A percentile compares a stretch with the other conserved stretches of the same genome.
Evolutionary conservation across 805 yeast genomes (phyloP).

Genomic region (Candida dajiaensis): DNA sequence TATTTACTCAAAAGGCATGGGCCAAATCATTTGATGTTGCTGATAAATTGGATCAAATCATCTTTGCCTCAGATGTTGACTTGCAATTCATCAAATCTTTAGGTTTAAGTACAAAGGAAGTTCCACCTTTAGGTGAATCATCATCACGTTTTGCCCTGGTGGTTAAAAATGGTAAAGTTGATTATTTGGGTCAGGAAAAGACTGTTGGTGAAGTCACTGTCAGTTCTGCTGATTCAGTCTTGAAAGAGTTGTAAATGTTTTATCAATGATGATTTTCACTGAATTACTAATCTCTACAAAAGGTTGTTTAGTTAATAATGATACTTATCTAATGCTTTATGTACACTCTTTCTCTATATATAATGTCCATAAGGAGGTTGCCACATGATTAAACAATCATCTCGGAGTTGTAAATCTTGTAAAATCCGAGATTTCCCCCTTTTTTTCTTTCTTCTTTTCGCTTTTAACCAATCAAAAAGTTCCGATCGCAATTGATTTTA

Average conservation of each 20-base stretch:
- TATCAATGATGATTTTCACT: too few relatives aligned
- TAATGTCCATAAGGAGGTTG: too few relatives aligned
- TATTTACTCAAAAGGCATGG: constrained; percentile 68
- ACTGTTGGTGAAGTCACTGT: constrained; percentile 32
- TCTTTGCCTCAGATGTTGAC: constrained; percentile 61
- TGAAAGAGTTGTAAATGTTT: constrained; percentile 26
- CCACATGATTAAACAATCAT: too few relatives aligned
- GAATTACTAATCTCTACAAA: too few relatives aligned
- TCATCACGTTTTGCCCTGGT: constrained; percentile 59
- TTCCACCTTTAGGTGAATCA: constrained; percentile 47
- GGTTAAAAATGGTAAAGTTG: constrained; percentile 48
- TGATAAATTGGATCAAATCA: constrained; percentile 29
- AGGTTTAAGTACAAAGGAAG: constrained; percentile 43
- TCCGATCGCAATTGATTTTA: too few relatives aligned
- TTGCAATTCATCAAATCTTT: constrained; percentile 47
- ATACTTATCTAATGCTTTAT: too few relatives aligned
- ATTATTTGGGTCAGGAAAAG: constrained; percentile 35
- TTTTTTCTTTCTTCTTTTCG: too few relatives aligned
- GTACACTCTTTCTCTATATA: too few relatives aligned
- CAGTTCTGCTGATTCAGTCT: constrained; percentile 28
- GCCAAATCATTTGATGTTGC: constrained; percentile 31
- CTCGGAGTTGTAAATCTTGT: too few relatives aligned
- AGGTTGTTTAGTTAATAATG: too few relatives aligned
- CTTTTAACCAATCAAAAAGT: too few relatives aligned
- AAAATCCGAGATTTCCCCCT: background rate